These are phyloP conservation scores for Globisporangium rhizosaccharum DNA, from an alignment of 352 stramenopile species.

Conservation along the genomic window DNA sequence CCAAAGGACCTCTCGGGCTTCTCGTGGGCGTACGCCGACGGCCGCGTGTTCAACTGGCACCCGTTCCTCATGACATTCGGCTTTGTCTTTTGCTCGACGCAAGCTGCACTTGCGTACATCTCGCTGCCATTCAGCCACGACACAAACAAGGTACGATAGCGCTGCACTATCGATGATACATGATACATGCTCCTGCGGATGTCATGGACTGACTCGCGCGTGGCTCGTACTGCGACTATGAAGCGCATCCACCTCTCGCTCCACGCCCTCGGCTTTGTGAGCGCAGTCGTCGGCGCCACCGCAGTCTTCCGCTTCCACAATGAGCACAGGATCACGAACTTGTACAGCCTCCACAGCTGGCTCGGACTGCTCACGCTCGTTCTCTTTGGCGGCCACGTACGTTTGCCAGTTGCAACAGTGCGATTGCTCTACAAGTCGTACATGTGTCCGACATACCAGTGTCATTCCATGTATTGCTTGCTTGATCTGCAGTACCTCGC, in stretches of 20 bases:
- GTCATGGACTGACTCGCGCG: not conserved
- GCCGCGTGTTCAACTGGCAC: constrained; percentile 84
- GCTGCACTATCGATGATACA: not conserved
- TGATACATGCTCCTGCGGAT: not conserved
- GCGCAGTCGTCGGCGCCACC: constrained; percentile 46
- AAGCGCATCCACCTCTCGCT: constrained; percentile 68
- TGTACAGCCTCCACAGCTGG: constrained; percentile 88
- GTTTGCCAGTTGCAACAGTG: not conserved
- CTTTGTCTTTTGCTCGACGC: constrained; percentile 72
- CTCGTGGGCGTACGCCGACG: constrained; percentile 54
- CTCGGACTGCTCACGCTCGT: constrained; percentile 64
- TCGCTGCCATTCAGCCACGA: constrained; percentile 59
- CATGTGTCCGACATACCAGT: not conserved
- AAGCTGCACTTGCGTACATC: constrained; percentile 63
- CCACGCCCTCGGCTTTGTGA: constrained; percentile 59
- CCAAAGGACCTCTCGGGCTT: constrained; percentile 54
- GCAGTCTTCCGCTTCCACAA: constrained; percentile 87
- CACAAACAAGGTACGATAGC: constrained; percentile 50
- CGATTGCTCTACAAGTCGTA: not conserved
- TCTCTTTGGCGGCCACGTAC: constrained; percentile 44
- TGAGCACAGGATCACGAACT: constrained; percentile 78
- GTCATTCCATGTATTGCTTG: constrained; percentile 1
- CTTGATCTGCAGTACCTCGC: constrained; percentile 36
- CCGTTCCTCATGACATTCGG: constrained; percentile 82
- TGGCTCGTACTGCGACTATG: not conserved